These are phyloP conservation scores for Fonsecaea pedrosoi DNA, from an alignment of 2,329 filamentous ascomycete species.

Conservation along the genomic window DNA sequence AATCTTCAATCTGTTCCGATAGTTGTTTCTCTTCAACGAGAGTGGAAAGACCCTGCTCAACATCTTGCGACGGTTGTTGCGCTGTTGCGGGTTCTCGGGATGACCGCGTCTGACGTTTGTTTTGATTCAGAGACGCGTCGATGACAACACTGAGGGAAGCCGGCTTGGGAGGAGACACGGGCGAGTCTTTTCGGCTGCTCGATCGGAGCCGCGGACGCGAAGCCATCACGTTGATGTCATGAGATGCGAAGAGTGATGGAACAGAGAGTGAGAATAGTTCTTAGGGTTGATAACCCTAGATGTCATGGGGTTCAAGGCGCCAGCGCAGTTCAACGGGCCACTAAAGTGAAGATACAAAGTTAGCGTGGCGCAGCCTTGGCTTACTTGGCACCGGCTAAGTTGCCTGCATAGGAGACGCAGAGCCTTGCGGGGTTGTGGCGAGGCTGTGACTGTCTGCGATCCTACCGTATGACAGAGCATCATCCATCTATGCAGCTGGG, in stretches of 20 bases:
- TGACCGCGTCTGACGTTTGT: constrained; percentile 20
- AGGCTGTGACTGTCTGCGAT: neutral
- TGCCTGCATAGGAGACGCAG: neutral
- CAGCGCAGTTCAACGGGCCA: too few relatives aligned
- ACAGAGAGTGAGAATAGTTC: neutral
- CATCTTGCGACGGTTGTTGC: constrained; percentile 26
- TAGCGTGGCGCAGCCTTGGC: constrained; percentile 2
- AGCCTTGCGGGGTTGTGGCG: constrained; percentile 2
- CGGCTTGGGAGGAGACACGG: constrained; percentile 31
- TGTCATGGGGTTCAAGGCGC: neutral
- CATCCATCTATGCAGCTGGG: too few relatives aligned
- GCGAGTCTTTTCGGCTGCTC: constrained; percentile 28
- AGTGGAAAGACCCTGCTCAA: constrained; percentile 13
- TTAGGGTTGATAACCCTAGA: constrained; percentile 35
- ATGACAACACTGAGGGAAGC: constrained; percentile 3
- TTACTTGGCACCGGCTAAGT: constrained; percentile 2
- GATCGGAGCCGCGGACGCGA: constrained; percentile 26
- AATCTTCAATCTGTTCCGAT: constrained; percentile 3
- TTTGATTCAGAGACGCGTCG: constrained; percentile 21
- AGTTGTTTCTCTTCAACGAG: constrained; percentile 23
- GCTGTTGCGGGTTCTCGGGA: constrained; percentile 21
- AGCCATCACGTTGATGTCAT: constrained; percentile 23
- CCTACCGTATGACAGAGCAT: too few relatives aligned
- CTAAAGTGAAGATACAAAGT: neutral
- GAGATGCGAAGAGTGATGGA: neutral